Percentiles rank a stretch among this genome's conserved stretches.
Evolutionary conservation across 495 filamentous ascomycete genomes (phyloP).

Genomic region (Penicillium roqueforti): DNA sequence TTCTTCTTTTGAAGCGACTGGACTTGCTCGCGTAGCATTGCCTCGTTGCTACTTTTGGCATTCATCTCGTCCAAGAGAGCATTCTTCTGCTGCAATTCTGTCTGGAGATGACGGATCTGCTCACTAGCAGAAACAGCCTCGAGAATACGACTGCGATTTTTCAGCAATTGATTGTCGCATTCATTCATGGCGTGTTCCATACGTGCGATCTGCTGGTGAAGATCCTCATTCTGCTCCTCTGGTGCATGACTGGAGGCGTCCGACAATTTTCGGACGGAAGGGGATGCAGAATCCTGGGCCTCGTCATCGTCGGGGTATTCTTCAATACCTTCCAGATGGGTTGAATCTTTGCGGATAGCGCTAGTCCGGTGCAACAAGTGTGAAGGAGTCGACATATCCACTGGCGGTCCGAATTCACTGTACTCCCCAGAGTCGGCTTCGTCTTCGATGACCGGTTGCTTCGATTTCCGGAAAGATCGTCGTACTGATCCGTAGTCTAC

Average conservation of each 20-base stretch:
- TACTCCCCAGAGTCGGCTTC: slow-evolving; percentile 37
- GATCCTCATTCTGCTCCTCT: slow-evolving; percentile 21
- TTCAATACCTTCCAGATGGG: slow-evolving; percentile 42
- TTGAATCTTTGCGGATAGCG: slow-evolving; percentile 30
- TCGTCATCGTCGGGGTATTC: slow-evolving; percentile 34
- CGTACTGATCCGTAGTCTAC: slow-evolving; percentile 15
- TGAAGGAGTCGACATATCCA: slow-evolving; percentile 48
- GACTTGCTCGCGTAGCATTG: slow-evolving; percentile 31
- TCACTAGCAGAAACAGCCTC: slow-evolving; percentile 39
- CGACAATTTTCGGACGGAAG: slow-evolving; percentile 30
- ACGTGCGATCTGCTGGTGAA: slow-evolving; percentile 35
- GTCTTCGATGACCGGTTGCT: slow-evolving; percentile 34
- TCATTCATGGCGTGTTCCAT: slow-evolving; percentile 34
- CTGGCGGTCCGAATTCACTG: slow-evolving; percentile 45
- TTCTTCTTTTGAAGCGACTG: slow-evolving; percentile 32
- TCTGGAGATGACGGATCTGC: slow-evolving; percentile 38
- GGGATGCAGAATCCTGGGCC: slow-evolving; percentile 22
- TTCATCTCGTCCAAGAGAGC: slow-evolving; percentile 31
- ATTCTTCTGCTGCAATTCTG: slow-evolving; percentile 36
- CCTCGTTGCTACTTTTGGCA: slow-evolving; percentile 21
- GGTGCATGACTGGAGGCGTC: slow-evolving; percentile 14
- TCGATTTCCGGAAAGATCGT: slow-evolving; percentile 16
- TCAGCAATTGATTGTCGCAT: slow-evolving; percentile 37
- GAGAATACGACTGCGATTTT: slow-evolving; percentile 30
- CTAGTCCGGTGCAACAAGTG: slow-evolving; percentile 36